Evolutionary conservation across 75 land plant species (phyloP).

Genomic region (Pseudotsuga menziesii): DNA sequence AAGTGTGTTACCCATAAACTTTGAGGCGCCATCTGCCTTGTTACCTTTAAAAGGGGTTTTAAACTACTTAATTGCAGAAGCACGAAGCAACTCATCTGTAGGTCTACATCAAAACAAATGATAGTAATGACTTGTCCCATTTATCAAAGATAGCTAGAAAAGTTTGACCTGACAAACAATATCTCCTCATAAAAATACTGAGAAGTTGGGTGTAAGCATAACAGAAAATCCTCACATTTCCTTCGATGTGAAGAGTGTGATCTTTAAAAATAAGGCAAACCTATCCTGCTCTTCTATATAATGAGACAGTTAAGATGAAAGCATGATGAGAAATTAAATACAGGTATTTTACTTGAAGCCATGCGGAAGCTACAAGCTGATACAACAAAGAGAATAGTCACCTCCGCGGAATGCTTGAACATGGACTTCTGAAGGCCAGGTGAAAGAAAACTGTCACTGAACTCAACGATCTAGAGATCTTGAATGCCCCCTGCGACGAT

Average conservation of each 20-base stretch:
- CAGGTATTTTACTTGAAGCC: not conserved
- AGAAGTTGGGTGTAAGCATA: not conserved
- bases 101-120: slow-evolving; percentile 11
- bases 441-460: not conserved
- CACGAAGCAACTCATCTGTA: slow-evolving; percentile 11
- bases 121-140: slow-evolving; percentile 1
- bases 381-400: slow-evolving; percentile 7
- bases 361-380: not conserved
- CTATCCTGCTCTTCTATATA: not conserved
- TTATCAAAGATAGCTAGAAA: not conserved
- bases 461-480: slow-evolving; percentile 44
- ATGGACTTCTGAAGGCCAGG: not conserved
- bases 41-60: slow-evolving; percentile 8
- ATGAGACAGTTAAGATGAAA: not conserved
- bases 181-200: slow-evolving; percentile 5
- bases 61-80: slow-evolving; percentile 10
- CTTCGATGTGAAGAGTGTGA: not conserved
- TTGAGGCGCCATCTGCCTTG: slow-evolving; percentile 11
- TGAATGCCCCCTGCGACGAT: slow-evolving; percentile 39
- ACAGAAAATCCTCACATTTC: not conserved
- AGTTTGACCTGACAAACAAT: slow-evolving; percentile 3
- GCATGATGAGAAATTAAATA: not conserved
- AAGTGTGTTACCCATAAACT: slow-evolving; percentile 11
- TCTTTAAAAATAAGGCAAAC: not conserved
- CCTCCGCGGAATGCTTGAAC: slow-evolving; percentile 5